phyloP scores from a whole-genome alignment of 1,139 yeast genomes.

The Citeromyces hawaiiensis region DNA sequence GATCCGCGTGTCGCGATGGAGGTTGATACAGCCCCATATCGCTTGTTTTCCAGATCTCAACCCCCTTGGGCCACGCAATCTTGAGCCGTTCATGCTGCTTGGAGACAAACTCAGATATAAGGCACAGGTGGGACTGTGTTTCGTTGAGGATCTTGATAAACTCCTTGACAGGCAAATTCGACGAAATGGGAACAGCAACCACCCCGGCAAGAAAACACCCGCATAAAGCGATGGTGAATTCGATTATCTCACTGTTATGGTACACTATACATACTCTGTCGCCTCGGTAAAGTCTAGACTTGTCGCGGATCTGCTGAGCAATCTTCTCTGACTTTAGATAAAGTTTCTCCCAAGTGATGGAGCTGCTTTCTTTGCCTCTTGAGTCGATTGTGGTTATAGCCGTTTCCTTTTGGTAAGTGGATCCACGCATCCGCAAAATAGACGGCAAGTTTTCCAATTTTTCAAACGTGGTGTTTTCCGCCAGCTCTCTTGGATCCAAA shows the following conservation, averaged over 20 bases:
- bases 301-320: constrained; percentile 76
- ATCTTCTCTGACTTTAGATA: constrained; percentile 76
- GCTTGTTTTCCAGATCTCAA: constrained; percentile 73
- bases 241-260: constrained; percentile 73
- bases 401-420: constrained; percentile 45
- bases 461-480: constrained; percentile 16
- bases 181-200: constrained; percentile 86
- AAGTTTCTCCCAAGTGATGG: constrained; percentile 85
- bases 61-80: constrained; percentile 35
- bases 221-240: constrained; percentile 72
- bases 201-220: constrained; percentile 93
- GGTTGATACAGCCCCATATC: constrained; percentile 68
- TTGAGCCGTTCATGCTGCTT: constrained; percentile 47
- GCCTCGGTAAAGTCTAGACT: constrained; percentile 56
- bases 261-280: constrained; percentile 80
- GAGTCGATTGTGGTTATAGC: constrained; percentile 66
- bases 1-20: constrained; percentile 42
- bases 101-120: constrained; percentile 69
- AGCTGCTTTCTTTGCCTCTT: constrained; percentile 66
- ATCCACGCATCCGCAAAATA: constrained; percentile 62
- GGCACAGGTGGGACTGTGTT: constrained; percentile 66
- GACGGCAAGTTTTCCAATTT: constrained; percentile 50
- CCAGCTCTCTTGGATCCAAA: constrained; percentile 40
- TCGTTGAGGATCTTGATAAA: constrained; percentile 57
- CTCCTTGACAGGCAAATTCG: constrained; percentile 51